phyloP scores from a whole-genome alignment of 2,329 filamentous ascomycete genomes.

The Aspergillus sp. region DNA sequence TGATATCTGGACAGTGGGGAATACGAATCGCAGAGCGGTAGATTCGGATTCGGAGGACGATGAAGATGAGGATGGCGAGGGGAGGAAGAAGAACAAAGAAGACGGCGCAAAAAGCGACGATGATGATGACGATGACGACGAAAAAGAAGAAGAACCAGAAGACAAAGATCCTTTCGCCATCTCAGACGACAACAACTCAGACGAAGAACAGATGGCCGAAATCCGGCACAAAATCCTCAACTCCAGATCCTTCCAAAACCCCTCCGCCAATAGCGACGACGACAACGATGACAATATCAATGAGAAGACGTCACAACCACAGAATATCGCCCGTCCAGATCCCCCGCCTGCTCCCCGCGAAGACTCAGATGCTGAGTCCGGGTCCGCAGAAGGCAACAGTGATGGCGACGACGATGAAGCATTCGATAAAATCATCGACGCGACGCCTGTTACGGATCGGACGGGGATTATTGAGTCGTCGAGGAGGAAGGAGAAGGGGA shows the following conservation, averaged over 20 bases:
- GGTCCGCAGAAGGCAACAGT: slow-evolving; percentile 50
- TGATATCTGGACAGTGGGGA: slow-evolving; percentile 86
- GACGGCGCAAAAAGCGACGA: slow-evolving; percentile 38
- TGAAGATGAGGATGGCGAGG: slow-evolving; percentile 30
- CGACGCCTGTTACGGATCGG: slow-evolving; percentile 79
- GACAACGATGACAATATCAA: slow-evolving; percentile 7
- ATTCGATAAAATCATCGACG: slow-evolving; percentile 89
- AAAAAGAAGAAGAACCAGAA: slow-evolving; percentile 39
- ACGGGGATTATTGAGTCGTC: slow-evolving; percentile 63
- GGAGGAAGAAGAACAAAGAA: slow-evolving; percentile 28
- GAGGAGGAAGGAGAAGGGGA: slow-evolving; percentile 44
- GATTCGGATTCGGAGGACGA: slow-evolving; percentile 42
- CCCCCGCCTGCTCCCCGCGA: slow-evolving; percentile 31
- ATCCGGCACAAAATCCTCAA: slow-evolving; percentile 81
- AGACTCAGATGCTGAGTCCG: slow-evolving; percentile 62
- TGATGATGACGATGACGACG: slow-evolving; percentile 25
- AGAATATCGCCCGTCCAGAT: slow-evolving; percentile 54
- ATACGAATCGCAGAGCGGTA: slow-evolving; percentile 61
- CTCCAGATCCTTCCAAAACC: slow-evolving; percentile 76
- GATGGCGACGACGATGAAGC: slow-evolving; percentile 66
- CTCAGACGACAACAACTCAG: slow-evolving; percentile 58
- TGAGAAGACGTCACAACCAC: slow-evolving; percentile 41
- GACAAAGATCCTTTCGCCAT: slow-evolving; percentile 63
- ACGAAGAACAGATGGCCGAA: slow-evolving; percentile 88
- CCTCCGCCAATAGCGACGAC: slow-evolving; percentile 9